phyloP scores from a whole-genome alignment of 306 rosid species.

The Corylus heterophylla region DNA sequence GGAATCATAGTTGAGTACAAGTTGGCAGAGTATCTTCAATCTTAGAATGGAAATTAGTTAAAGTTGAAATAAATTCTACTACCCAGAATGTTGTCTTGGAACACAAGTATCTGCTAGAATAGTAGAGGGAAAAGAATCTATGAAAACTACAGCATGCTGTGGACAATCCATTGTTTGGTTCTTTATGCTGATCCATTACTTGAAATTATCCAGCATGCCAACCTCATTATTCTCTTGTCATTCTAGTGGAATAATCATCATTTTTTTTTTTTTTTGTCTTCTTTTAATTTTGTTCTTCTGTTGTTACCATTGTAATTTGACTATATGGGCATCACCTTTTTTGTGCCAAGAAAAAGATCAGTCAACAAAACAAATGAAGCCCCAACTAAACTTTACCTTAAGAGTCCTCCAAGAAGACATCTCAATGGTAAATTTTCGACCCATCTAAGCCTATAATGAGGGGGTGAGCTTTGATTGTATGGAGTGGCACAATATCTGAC shows the following conservation, averaged over 20 bases:
- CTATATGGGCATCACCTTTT: too few relatives aligned
- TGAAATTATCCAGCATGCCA: not conserved
- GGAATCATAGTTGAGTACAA: constrained; percentile 36
- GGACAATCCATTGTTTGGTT: constrained; percentile 36
- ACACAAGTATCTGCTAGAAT: not conserved
- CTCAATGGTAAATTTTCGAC: too few relatives aligned
- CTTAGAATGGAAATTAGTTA: constrained; percentile 28
- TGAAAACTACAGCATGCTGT: constrained; percentile 18
- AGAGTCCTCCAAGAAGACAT: too few relatives aligned
- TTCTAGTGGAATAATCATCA: not conserved
- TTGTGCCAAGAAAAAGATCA: too few relatives aligned
- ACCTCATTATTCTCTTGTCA: not conserved
- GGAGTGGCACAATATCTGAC: not conserved
- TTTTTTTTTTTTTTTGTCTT: too few relatives aligned
- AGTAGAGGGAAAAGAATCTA: constrained; percentile 9
- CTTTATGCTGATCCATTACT: constrained; percentile 24
- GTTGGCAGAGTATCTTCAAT: constrained; percentile 46
- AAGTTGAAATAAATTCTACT: constrained; percentile 22
- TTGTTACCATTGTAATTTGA: too few relatives aligned
- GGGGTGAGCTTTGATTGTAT: too few relatives aligned
- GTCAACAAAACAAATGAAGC: too few relatives aligned
- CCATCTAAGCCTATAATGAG: too few relatives aligned
- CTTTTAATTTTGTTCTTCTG: not conserved
- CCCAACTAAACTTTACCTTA: too few relatives aligned
- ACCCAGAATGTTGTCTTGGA: constrained; percentile 3